Conservation (phyloP, 2,329 filamentous ascomycete genomes). For the Clonostachys rosea region DNA sequence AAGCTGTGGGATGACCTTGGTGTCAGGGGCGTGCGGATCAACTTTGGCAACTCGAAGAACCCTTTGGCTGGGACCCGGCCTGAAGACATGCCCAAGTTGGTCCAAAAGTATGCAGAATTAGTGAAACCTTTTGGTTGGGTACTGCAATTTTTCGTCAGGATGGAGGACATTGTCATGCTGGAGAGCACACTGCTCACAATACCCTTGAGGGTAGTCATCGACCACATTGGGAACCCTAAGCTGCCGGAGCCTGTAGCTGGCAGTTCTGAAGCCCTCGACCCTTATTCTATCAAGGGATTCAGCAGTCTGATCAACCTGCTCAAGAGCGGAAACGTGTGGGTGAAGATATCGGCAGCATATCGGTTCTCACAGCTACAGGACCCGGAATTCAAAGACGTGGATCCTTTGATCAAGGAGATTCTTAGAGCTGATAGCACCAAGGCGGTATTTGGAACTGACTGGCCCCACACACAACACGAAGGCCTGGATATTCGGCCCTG, state of each 20-base stretch:
- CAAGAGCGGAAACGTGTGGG: slow-evolving; percentile 8
- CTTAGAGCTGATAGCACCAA: slow-evolving; percentile 26
- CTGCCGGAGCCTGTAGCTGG: no score
- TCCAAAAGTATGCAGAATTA: slow-evolving; percentile 8
- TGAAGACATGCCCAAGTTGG: slow-evolving; percentile 5
- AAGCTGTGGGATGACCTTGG: background rate
- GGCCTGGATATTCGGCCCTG: slow-evolving; percentile 48
- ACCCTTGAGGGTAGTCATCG: slow-evolving; percentile 14
- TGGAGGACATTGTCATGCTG: slow-evolving; percentile 12
- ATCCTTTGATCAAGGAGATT: slow-evolving; percentile 39
- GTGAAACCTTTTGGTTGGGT: slow-evolving; percentile 17
- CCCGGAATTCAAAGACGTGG: slow-evolving; percentile 23
- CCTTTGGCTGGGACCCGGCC: no score
- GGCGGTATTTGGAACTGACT: slow-evolving; percentile 55
- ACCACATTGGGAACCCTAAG: slow-evolving; percentile 14
- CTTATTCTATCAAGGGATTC: slow-evolving; percentile 7
- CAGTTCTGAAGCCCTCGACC: background rate
- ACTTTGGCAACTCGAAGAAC: background rate
- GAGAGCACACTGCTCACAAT: background rate
- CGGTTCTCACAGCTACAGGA: slow-evolving; percentile 10
- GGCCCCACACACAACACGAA: slow-evolving; percentile 57
- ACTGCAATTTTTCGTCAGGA: slow-evolving; percentile 19
- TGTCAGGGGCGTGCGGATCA: background rate
- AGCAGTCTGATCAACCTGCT: slow-evolving; percentile 4
- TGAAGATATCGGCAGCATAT: slow-evolving; percentile 17